A percentile compares a stretch with the other conserved stretches of the same genome.
phyloP scores from a whole-genome alignment of 176 grass and related monocot genomes.

The Cenchrus fungigraminus region DNA sequence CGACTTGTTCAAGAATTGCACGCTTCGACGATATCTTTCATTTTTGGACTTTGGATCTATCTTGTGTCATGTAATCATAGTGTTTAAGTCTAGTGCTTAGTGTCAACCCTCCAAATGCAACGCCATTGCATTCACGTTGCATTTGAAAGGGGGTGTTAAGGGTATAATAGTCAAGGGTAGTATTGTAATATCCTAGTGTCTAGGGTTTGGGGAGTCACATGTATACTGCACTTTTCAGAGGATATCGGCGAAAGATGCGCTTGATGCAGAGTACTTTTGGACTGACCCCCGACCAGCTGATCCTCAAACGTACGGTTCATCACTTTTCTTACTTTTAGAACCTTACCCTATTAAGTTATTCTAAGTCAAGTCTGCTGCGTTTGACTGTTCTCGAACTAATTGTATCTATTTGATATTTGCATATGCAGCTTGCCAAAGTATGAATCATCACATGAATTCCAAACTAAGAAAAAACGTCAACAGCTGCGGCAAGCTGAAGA shows the following conservation, averaged over 20 bases:
- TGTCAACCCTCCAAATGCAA: no score
- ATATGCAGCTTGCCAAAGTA: slow-evolving; percentile 77
- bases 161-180: no score
- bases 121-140: no score
- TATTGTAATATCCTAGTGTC: no score
- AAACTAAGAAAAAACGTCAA: slow-evolving; percentile 90
- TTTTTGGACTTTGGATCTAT: no score
- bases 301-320: slow-evolving; percentile 59
- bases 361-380: background rate
- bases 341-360: slow-evolving; percentile 1
- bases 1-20: no score
- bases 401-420: slow-evolving; percentile 3
- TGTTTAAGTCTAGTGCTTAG: no score
- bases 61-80: no score
- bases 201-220: no score
- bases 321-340: background rate
- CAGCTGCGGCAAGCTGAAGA: slow-evolving; percentile 90
- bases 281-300: slow-evolving; percentile 82
- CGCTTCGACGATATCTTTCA: no score
- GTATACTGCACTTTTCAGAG: slow-evolving; percentile 54
- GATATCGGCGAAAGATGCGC: slow-evolving; percentile 86
- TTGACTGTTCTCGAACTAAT: slow-evolving; percentile 12
- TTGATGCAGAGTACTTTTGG: slow-evolving; percentile 97
- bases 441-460: slow-evolving; percentile 86
- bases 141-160: no score